Evolutionary conservation across 2,329 filamentous ascomycete genomes (phyloP).

Genomic region (Sarocladium oryzae): DNA sequence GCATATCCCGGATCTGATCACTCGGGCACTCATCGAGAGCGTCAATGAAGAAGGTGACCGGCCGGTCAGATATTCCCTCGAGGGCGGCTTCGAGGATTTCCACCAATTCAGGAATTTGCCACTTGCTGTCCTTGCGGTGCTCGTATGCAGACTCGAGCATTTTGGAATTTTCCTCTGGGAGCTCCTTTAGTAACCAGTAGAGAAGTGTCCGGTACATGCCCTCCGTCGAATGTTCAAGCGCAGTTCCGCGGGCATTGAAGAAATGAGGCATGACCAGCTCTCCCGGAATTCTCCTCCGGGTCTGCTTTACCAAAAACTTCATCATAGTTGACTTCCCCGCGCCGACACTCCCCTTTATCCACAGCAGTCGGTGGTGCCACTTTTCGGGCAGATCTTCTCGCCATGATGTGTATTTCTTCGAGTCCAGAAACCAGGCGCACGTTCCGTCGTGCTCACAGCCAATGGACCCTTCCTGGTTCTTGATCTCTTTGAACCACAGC

Average conservation of each 20-base stretch:
- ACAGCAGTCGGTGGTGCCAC: slow-evolving; percentile 9
- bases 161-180: not conserved
- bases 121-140: not conserved
- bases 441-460: slow-evolving; percentile 1
- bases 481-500: not conserved
- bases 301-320: slow-evolving; percentile 7
- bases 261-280: slow-evolving; percentile 35
- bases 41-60: slow-evolving; percentile 19
- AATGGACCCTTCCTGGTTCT: not conserved
- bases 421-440: not conserved
- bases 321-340: slow-evolving; percentile 13
- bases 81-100: not conserved
- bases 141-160: not conserved
- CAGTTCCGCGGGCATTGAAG: slow-evolving; percentile 41
- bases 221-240: slow-evolving; percentile 34
- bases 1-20: slow-evolving; percentile 33
- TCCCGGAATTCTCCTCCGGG: not conserved
- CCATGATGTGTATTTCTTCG: not conserved
- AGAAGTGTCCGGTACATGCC: slow-evolving; percentile 46
- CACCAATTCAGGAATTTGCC: not conserved
- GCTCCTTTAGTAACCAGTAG: slow-evolving; percentile 28
- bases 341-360: slow-evolving; percentile 11
- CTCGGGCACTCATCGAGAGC: slow-evolving; percentile 44
- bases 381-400: not conserved
- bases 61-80: not conserved